Base-by-base conservation (phyloP, 1,284 basidiomycete species). In the Ceratobasidium sp. region DNA sequence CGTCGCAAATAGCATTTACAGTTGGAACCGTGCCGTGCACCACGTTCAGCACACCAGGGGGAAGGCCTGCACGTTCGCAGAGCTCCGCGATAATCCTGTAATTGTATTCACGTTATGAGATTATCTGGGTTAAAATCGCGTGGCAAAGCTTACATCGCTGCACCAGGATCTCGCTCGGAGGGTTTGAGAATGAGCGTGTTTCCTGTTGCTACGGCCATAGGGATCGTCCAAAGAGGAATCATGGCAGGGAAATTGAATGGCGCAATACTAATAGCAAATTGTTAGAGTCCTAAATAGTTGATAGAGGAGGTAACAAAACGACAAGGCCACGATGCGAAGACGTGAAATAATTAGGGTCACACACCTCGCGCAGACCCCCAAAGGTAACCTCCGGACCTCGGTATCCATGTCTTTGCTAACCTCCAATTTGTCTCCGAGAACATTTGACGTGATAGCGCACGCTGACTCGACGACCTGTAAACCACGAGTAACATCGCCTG, bases 371-470 rank as follows among this genome's bases (percentile, higher is more conserved):
- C 92, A 94, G 47, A 94, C 92, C 76, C 93, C 93, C 24, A 96
- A 84, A 4, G 94, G 93, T 45, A 94, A 83, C 76, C 89, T 89
- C 57, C 95, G 88, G 27, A 92, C 91, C 76, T 94, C 91, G 9
- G 97, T 99, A 82, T 99, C 97, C 97, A 99, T 99, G 81, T 98
- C 96, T 83, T 92, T 96, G 83, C 93, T 94, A 88, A 94, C 93
- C 87, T 99, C 97, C 71, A 98, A 85, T 81, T 96, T 95, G 78
- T 98, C 93, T 1, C 95, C 97, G 64, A 98, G 86, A 27, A 99
- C 84, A 15, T 90, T 92, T 0, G 91, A 91, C 0, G 97, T 95
- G 78, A 96, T 91, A 41, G 90, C 91, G 66, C 91, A 89, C 27
- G 96, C 93, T 15, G 91, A 90, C 82, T 99, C 97, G 33, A 98